Percentiles rank a stretch among this genome's conserved stretches.
phyloP scores from a whole-genome alignment of 169 alveolate genomes.

The Eimeria acervulina region DNA sequence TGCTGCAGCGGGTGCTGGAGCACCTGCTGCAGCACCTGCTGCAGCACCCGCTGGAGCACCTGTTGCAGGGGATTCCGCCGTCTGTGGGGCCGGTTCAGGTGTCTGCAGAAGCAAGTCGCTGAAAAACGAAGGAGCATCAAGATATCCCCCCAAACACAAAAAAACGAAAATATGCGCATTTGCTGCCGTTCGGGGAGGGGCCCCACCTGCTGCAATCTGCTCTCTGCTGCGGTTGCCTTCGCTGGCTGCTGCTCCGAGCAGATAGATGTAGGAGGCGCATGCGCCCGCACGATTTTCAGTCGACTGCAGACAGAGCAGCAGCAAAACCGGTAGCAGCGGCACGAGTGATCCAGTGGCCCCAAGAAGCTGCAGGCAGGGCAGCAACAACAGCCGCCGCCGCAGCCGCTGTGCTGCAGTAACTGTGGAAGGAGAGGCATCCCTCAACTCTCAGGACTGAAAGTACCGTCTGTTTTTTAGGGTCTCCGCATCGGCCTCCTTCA shows the following conservation, averaged over 20 bases:
- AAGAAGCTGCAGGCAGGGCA: constrained; percentile 12
- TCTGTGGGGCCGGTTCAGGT: constrained; percentile 13
- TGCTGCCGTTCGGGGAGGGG: background rate
- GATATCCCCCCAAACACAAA: no score
- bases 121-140: background rate
- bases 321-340: constrained; percentile 35
- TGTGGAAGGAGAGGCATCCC: background rate
- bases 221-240: constrained; percentile 28
- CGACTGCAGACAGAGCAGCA: constrained; percentile 62
- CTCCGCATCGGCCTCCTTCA: constrained; percentile 57
- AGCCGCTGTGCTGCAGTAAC: background rate
- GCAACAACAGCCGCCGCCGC: constrained; percentile 5
- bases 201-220: background rate
- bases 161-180: background rate
- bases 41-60: background rate
- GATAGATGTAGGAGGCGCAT: constrained; percentile 48
- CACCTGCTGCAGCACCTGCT: background rate
- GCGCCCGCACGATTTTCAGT: constrained; percentile 69
- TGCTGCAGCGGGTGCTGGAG: constrained; percentile 28
- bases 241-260: constrained; percentile 31
- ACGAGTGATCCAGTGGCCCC: background rate
- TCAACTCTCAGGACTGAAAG: background rate
- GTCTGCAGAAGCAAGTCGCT: background rate
- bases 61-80: constrained; percentile 1
- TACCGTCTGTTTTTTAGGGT: constrained; percentile 69